Base-by-base conservation (phyloP, 305 asterid species). In the Ruellia speciosa region DNA sequence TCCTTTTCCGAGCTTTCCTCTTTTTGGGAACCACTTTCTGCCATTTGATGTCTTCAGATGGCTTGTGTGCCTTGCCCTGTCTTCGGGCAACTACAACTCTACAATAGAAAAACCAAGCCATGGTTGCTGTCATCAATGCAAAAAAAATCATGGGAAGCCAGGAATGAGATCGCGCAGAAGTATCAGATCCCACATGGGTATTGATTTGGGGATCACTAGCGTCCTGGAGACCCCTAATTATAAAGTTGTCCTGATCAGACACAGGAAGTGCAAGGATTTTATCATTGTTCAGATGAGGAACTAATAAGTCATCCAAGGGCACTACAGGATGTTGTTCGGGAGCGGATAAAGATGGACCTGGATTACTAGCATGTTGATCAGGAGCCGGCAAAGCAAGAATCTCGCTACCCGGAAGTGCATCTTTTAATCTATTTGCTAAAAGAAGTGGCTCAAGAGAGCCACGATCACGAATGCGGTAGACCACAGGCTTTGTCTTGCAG, bases 1-100 rank as follows among this genome's bases (percentile, higher is more conserved):
- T 74, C 49, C 59, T 74, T 67, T 75, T 89, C 53, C 97, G 79
- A 54, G 61, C 65, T 78, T 77, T 89, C 80, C 62, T 84, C 83
- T 78, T 89, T 74, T 76, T 84, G 18, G 80, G 37, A 18, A 70
- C 56, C 39, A 67, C 59, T 55, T 40, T 79, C 51, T 64, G 86
- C 58, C 59, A 37, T 59, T 86, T 76, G 24, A 58, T 56, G 52
- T 72, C 79, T 63, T 69, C 75, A 9, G 73, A 75, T 45, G 52
- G 72, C 63, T 56, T 66, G 43, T 57, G 60, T 10, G 37, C 39
- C 58, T 24, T 24, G 56, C 68, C 54, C 39, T 19, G 56, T 66
- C 68, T 73, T 63, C 52, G 20, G 34, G n/a, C 6, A 40, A 65
- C 31, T 24, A 62, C 52, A 50, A 58, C 62, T 72, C 60, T 34